Evolutionary conservation across 768 basidiomycete species (phyloP).

Genomic region (Daedaleopsis sinensis): DNA sequence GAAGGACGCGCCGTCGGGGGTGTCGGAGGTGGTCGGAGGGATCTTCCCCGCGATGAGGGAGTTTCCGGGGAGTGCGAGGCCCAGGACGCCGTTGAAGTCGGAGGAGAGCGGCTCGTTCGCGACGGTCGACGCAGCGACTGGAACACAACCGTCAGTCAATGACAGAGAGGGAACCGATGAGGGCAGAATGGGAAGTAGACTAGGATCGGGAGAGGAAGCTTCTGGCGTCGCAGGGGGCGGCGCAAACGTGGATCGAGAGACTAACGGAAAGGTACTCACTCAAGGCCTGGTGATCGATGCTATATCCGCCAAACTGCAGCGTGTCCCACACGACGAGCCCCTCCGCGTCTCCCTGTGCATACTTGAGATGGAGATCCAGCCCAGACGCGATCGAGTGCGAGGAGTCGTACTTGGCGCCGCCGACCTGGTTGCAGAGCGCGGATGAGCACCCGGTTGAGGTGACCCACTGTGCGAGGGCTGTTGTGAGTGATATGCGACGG

Average conservation of each 20-base stretch:
- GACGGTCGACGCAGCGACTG: slow-evolving; percentile 64
- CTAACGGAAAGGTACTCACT: slow-evolving; percentile 42
- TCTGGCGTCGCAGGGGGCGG: too few species aligned
- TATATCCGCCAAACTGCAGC: slow-evolving; percentile 65
- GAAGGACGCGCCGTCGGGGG: slow-evolving; percentile 67
- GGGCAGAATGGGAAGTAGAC: too few species aligned
- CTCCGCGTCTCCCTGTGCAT: slow-evolving; percentile 58
- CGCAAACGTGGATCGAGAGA: not conserved
- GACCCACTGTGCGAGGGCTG: slow-evolving; percentile 60
- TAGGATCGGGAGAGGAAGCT: too few species aligned
- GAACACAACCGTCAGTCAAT: too few species aligned
- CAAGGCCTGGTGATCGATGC: slow-evolving; percentile 67
- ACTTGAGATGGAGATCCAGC: slow-evolving; percentile 50
- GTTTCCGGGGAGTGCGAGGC: slow-evolving; percentile 74
- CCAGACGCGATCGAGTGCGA: slow-evolving; percentile 47
- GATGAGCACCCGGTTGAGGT: slow-evolving; percentile 67
- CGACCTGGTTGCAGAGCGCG: slow-evolving; percentile 48
- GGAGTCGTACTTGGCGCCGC: slow-evolving; percentile 60
- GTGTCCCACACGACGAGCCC: slow-evolving; percentile 76
- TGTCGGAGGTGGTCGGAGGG: slow-evolving; percentile 49
- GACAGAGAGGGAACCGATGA: too few species aligned
- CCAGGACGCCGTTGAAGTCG: slow-evolving; percentile 68
- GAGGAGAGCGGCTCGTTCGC: slow-evolving; percentile 57
- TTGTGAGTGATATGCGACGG: not conserved
- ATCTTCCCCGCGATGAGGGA: slow-evolving; percentile 62